Evolutionary conservation across 73 alveolate species (phyloP), one percentile per base, ranked within the genome.

Genomic region (Tetrahymena elliotti): DNA sequence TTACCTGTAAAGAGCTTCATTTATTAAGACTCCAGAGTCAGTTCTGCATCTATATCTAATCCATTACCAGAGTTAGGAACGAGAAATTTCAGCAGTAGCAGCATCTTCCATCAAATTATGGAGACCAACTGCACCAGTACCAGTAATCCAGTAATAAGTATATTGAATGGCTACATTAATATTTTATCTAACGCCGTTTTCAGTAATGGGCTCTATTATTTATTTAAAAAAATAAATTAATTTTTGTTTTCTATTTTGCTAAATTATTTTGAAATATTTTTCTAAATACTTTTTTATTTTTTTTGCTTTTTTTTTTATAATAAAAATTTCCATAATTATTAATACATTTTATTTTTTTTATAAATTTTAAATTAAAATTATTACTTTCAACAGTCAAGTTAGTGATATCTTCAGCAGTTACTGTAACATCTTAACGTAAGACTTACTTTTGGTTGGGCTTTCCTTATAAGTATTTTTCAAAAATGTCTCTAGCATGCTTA

Each of bases 21-120:
- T 68, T 27, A 68, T 68, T 68, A 68, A 68, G 24, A 68, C 88
- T 27, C 88, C 88, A 68, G 88, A 27, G 88, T 68, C 88, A 68
- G 88, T 68, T 68, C 88, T 68, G 88, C 88, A 68, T 68, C 88
- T 68, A 18, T 68, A 68, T 68, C 88, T 68, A 68, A 68, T 68
- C 97, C 97, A 95, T 15, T 84, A 22, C 97, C 97, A 95, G 8
- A 95, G 94, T 83, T 95, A 52, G 34, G 97, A 95, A 33, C 97
- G 83, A 41, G 95, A 95, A 38, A 95, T 95, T 94, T 95, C 97
- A 22, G 95, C 94, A 95, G 97, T 95, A 20, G 97, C 96, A 40
- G 97, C 97, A 83, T 93, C 97, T 93, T 95, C 97, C 97, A 95
- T 95, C 95, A 95, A 41, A 47, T 95, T 95, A 41, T 95, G 95